Conservation (phyloP, 208 protist genomes). For the Trichomonas vaginalis region DNA sequence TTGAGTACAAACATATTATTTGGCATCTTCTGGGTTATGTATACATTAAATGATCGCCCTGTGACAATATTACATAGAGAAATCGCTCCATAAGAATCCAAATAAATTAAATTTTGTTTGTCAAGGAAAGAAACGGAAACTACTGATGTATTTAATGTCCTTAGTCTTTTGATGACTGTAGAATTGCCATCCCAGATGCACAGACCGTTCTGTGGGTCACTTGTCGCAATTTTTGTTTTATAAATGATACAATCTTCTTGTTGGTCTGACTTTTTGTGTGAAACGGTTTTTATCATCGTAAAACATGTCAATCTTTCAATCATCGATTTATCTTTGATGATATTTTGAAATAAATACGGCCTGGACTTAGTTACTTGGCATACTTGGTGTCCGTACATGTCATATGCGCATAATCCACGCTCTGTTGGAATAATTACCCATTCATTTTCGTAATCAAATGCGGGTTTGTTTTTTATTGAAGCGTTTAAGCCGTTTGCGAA, state of each 20-base stretch:
- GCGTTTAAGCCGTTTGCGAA: neutral
- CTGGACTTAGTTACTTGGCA: neutral
- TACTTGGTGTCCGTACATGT: neutral
- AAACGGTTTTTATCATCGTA: neutral
- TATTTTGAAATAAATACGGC: too few species aligned
- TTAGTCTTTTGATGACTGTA: neutral
- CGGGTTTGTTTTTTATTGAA: neutral
- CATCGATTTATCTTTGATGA: neutral
- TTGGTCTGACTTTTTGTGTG: neutral
- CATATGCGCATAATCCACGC: neutral
- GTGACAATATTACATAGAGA: neutral
- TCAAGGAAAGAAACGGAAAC: neutral
- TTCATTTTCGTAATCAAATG: neutral
- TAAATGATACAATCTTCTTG: neutral
- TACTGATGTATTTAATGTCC: neutral
- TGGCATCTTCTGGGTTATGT: neutral
- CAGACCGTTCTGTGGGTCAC: neutral
- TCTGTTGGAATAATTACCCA: neutral
- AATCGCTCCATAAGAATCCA: neutral
- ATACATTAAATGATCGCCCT: neutral
- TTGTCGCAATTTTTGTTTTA: neutral
- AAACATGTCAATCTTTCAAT: neutral
- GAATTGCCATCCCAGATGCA: neutral
- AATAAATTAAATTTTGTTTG: neutral
- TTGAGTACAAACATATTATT: neutral